Conservation (phyloP, 192 early-diverging fungal genomes). For the Backusella macrospora region DNA sequence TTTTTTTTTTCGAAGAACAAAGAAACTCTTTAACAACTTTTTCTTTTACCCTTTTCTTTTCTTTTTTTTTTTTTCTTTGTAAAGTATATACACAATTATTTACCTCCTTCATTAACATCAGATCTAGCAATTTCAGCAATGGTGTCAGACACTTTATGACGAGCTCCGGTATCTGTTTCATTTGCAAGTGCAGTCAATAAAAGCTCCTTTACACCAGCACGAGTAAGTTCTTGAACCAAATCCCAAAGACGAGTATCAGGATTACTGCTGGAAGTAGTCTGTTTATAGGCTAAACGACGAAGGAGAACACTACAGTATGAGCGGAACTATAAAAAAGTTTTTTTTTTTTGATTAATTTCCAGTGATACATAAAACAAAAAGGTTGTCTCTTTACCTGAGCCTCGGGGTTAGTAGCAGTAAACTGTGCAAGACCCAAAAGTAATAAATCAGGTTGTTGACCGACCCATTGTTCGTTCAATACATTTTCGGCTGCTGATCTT, state of each 20-base stretch:
- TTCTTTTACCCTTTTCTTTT: neutral
- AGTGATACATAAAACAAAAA: neutral
- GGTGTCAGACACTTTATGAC: conserved; percentile 94
- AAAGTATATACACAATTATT: conserved; percentile 17
- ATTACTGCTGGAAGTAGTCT: conserved; percentile 29
- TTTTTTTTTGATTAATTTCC: conserved; percentile 12
- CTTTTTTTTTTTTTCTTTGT: neutral
- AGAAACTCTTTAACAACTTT: neutral
- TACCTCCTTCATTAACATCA: conserved; percentile 51
- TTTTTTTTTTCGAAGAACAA: neutral
- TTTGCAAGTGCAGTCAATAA: conserved; percentile 79
- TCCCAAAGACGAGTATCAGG: conserved; percentile 65
- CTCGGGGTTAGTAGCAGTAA: conserved; percentile 38
- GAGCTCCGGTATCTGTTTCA: conserved; percentile 72
- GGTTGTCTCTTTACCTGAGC: conserved; percentile 28
- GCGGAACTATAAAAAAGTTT: conserved; percentile 45
- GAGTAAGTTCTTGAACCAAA: conserved; percentile 63
- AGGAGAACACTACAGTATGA: conserved; percentile 54
- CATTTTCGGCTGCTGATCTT: conserved; percentile 51
- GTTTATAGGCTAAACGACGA: conserved; percentile 59
- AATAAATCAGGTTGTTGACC: conserved; percentile 50
- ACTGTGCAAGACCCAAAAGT: conserved; percentile 50
- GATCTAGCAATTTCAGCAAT: conserved; percentile 86
- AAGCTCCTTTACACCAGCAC: conserved; percentile 70
- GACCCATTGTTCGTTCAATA: conserved; percentile 60